A percentile compares a stretch with the other conserved stretches of the same genome.
Evolutionary conservation across 352 stramenopile genomes (phyloP).

Genomic region (Globisporangium cylindrosporum): DNA sequence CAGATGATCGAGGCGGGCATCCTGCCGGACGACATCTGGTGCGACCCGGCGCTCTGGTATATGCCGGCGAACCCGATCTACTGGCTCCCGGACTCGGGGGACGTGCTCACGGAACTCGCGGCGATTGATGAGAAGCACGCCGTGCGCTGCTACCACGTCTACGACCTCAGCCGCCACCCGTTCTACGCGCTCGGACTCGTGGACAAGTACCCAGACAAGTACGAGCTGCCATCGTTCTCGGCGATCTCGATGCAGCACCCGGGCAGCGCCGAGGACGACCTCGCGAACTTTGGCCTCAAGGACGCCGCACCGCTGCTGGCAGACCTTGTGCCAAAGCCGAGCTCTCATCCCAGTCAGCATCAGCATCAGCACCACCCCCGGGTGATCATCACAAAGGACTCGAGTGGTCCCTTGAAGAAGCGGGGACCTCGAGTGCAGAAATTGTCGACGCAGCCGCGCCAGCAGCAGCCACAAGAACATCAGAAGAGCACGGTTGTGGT

Average conservation of each 20-base stretch:
- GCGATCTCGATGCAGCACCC: conserved; percentile 9
- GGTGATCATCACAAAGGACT: conserved; percentile 11
- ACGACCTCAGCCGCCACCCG: conserved; percentile 17
- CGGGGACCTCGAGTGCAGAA: conserved; percentile 2
- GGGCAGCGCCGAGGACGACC: conserved; percentile 2
- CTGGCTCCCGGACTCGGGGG: conserved; percentile 32
- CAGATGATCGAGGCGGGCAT: conserved; percentile 37
- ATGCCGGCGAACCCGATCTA: conserved; percentile 39
- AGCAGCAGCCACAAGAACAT: background rate
- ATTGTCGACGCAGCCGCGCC: background rate
- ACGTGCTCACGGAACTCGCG: conserved; percentile 24
- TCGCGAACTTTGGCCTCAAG: conserved; percentile 13
- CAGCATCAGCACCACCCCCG: conserved; percentile 6
- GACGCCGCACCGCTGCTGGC: background rate
- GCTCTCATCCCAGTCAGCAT: background rate
- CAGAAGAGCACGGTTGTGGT: conserved; percentile 10
- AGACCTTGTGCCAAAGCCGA: background rate
- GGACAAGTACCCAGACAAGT: conserved; percentile 19
- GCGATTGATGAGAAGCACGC: conserved; percentile 30
- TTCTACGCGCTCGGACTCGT: conserved; percentile 25
- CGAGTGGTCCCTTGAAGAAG: conserved; percentile 5
- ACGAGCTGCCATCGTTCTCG: conserved; percentile 21
- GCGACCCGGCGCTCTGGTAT: conserved; percentile 42
- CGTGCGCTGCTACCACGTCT: conserved; percentile 25
- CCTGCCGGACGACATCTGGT: conserved; percentile 40